These are phyloP conservation scores for Hawksworthiomyces lignivorus DNA, from an alignment of 2,329 filamentous ascomycete species.

Conservation along the genomic window DNA sequence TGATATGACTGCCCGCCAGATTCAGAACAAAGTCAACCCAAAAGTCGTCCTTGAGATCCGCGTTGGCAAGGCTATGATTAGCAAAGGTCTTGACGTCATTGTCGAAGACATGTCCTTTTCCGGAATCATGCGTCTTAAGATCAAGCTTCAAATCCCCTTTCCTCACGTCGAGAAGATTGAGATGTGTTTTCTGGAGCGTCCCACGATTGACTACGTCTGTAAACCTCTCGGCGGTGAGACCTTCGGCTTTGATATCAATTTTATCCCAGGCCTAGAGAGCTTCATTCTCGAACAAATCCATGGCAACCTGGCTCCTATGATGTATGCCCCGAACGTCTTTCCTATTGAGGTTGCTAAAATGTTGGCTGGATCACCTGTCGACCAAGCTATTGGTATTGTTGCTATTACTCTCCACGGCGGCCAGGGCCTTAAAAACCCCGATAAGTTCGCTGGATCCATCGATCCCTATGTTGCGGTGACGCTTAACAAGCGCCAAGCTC, in stretches of 20 bases:
- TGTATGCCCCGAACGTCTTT: slow-evolving; percentile 97
- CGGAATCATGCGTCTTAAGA: slow-evolving; percentile 91
- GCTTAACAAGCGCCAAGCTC: slow-evolving; percentile 70
- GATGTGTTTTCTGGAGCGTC: slow-evolving; percentile 85
- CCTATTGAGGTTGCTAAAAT: slow-evolving; percentile 98
- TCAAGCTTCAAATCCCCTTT: slow-evolving; percentile 94
- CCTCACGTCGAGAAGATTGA: slow-evolving; percentile 93
- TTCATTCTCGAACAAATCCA: slow-evolving; percentile 98
- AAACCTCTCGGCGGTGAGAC: slow-evolving; percentile 93
- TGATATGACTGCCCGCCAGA: slow-evolving; percentile 82
- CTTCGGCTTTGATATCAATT: slow-evolving; percentile 98
- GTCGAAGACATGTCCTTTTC: slow-evolving; percentile 97
- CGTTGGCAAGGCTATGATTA: slow-evolving; percentile 91
- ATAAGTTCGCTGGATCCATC: slow-evolving; percentile 84
- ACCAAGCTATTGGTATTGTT: slow-evolving; percentile 90
- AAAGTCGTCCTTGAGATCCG: slow-evolving; percentile 94
- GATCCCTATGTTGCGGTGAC: slow-evolving; percentile 86
- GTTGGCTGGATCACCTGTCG: slow-evolving; percentile 86
- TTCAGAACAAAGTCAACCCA: slow-evolving; percentile 94
- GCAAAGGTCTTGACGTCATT: slow-evolving; percentile 94
- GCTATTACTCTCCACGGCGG: slow-evolving; percentile 88
- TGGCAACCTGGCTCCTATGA: slow-evolving; percentile 87
- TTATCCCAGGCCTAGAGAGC: slow-evolving; percentile 85
- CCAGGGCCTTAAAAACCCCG: slow-evolving; percentile 86
- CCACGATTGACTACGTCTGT: slow-evolving; percentile 92